Conservation (phyloP, 345 rosid species). For the Salix koriyanagi region DNA sequence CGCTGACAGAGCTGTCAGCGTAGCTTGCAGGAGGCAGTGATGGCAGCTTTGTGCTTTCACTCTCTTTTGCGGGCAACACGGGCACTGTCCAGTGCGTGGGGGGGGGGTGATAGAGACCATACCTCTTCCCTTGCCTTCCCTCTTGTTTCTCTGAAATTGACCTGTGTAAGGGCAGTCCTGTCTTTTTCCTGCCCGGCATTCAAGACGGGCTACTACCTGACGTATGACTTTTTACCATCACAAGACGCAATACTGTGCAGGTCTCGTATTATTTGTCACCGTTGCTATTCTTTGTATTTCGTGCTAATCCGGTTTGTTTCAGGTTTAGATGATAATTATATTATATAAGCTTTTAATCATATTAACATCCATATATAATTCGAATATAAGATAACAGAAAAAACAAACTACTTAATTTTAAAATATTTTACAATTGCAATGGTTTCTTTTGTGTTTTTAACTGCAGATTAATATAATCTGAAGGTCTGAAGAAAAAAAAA, state of each 20-base stretch:
- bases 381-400: no score
- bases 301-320: no score
- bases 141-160: not conserved
- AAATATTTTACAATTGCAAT: no score
- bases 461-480: no score
- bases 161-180: constrained; percentile 33
- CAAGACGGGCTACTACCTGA: constrained; percentile 24
- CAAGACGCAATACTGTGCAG: not conserved
- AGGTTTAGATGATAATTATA: no score
- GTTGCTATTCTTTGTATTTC: not conserved
- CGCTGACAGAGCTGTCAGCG: constrained; percentile 46
- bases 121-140: constrained; percentile 11
- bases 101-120: constrained; percentile 39
- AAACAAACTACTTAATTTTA: no score
- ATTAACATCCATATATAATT: no score
- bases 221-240: not conserved
- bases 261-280: not conserved
- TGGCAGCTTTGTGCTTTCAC: constrained; percentile 37
- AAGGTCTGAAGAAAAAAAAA: no score
- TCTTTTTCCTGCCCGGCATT: constrained; percentile 36
- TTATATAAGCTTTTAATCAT: no score
- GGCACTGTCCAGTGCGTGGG: not conserved
- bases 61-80: not conserved
- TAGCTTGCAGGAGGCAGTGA: constrained; percentile 15
- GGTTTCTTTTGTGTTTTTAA: no score